Percentiles rank a stretch among this genome's conserved stretches.
phyloP scores from a whole-genome alignment of 2,329 filamentous ascomycete genomes.

The Scopulariopsis brevicaulis region DNA sequence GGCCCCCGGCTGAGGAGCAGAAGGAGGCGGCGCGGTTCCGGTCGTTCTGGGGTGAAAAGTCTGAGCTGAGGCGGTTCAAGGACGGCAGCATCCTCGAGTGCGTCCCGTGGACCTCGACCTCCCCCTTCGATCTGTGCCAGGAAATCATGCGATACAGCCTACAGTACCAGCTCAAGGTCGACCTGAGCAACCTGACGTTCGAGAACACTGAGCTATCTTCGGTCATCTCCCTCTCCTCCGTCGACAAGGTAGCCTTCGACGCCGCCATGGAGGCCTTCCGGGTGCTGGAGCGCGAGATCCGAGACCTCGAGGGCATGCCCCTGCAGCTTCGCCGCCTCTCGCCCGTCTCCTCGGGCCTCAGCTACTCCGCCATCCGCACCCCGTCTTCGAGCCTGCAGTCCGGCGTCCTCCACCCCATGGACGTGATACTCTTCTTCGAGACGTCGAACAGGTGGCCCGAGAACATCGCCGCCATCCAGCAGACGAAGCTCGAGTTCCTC shows the following conservation, averaged over 20 bases:
- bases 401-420: conserved; percentile 43
- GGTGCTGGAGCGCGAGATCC: conserved; percentile 64
- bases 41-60: conserved; percentile 88
- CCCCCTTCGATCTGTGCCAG: conserved; percentile 55
- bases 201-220: conserved; percentile 38
- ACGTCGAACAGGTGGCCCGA: conserved; percentile 91
- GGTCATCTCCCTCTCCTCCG: conserved; percentile 31
- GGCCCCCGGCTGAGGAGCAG: conserved; percentile 76
- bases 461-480: conserved; percentile 79
- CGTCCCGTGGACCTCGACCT: conserved; percentile 66
- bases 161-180: conserved; percentile 53
- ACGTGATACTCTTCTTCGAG: conserved; percentile 84
- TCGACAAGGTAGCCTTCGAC: conserved; percentile 52
- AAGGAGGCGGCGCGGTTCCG: conserved; percentile 72
- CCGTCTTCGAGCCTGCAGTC: conserved; percentile 20
- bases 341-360: conserved; percentile 58
- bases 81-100: conserved; percentile 91
- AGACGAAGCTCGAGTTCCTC: conserved; percentile 85
- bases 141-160: conserved; percentile 71
- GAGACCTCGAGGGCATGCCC: conserved; percentile 70
- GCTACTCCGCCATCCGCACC: conserved; percentile 55
- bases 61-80: conserved; percentile 87
- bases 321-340: conserved; percentile 76
- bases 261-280: conserved; percentile 59
- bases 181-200: conserved; percentile 39